phyloP scores from a whole-genome alignment of 805 yeast genomes.

The Ogataea trehalophila region DNA sequence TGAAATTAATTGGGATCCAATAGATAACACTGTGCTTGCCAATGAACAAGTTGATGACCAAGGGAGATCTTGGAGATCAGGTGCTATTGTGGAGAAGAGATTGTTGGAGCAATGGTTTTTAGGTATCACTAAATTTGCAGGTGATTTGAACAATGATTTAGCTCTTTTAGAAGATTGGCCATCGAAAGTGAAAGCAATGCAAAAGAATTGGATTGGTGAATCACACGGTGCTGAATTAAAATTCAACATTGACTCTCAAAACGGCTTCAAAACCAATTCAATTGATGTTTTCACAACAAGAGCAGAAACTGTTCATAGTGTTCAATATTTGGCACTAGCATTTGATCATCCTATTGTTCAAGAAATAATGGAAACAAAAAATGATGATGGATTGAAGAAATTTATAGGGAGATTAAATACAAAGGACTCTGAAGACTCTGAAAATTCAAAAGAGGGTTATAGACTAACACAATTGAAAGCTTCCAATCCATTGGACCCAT shows the following conservation, averaged over 20 bases:
- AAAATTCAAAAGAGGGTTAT: conserved; percentile 54
- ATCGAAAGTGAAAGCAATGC: conserved; percentile 82
- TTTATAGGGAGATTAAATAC: conserved; percentile 41
- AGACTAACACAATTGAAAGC: conserved; percentile 40
- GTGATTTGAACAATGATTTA: conserved; percentile 61
- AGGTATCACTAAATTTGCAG: conserved; percentile 80
- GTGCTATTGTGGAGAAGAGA: conserved; percentile 85
- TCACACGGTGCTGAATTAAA: conserved; percentile 71
- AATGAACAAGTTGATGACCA: conserved; percentile 92
- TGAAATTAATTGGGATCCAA: conserved; percentile 96
- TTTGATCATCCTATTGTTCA: conserved; percentile 59
- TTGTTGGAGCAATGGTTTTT: conserved; percentile 89
- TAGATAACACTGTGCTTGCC: conserved; percentile 91
- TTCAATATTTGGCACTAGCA: conserved; percentile 78
- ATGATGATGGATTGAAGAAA: conserved; percentile 36
- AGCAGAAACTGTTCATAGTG: conserved; percentile 81
- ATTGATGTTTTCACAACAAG: conserved; percentile 77
- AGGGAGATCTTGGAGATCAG: conserved; percentile 96
- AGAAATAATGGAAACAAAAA: conserved; percentile 34
- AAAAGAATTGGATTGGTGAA: conserved; percentile 88
- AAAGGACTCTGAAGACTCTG: conserved; percentile 34
- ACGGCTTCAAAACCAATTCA: conserved; percentile 13
- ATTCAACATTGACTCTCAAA: conserved; percentile 34
- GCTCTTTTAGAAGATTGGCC: conserved; percentile 74
- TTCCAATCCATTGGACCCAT: conserved; percentile 53